Evolutionary conservation across 164 flowering plant species (phyloP), one percentile per base, ranked within the genome.

Genomic region (Platanus orientalis): DNA sequence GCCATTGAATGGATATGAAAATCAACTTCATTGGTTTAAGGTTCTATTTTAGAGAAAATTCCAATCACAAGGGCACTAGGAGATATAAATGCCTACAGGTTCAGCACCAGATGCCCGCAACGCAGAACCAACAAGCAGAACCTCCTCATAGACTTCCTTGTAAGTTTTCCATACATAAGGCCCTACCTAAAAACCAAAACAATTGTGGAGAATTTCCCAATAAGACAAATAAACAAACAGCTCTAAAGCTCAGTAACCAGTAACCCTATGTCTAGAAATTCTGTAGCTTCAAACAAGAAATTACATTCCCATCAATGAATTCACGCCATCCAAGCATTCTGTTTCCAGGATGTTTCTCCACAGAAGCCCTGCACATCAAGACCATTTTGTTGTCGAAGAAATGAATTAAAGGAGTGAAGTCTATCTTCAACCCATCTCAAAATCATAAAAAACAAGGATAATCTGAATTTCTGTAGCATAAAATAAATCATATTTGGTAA

Each of bases 281-380:
- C 7, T 23, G 10, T 32, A 14, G 24, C 14, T 62, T 24, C 60
- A 40, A 32, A 30, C 16, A 58, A 14, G 61, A 40, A 34, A 17
- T 60, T 68, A 91, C 99, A 91, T 89, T 86, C 45, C 82, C 96
- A 68, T 81, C 73, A 32, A 71, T 59, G 27, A 81, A 27, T 68
- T 77, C 76, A 16, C 99, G 90, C 95, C 95, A 83, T 49, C 99
- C 99, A 44, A 94, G 85, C 97, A 94, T 94, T 72, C 69, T 78
- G 60, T 89, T 94, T 40, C 62, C 75, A 28, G 96, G 83, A 72
- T 79, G 55, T 75, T 82, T 83, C 62, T 78, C 64, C 39, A 68
- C 93, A 30, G 97, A 77, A 25, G 9, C 26, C 57, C 99, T 94
- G 81, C 75, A 76, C 21, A 64, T 58, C 12, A 65, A 50, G 36